Conservation (phyloP, 345 rosid genomes). For the Corchorus capsularis region DNA sequence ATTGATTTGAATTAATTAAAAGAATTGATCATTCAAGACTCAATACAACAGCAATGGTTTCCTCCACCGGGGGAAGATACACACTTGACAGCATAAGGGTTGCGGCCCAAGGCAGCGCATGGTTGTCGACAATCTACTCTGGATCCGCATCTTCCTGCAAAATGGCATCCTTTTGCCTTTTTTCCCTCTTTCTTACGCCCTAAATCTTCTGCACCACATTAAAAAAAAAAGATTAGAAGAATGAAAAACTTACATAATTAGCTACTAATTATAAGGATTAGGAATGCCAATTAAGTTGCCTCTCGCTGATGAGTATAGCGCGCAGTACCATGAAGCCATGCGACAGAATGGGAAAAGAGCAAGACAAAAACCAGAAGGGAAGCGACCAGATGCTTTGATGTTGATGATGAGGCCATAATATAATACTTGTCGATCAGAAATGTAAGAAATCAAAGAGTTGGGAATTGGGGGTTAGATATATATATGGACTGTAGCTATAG, state of each 20-base stretch:
- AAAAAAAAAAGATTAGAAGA: background rate
- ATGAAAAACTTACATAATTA: background rate
- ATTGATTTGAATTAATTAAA: too few species aligned
- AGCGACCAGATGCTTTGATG: background rate
- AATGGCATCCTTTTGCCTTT: background rate
- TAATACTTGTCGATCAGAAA: background rate
- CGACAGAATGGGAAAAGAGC: background rate
- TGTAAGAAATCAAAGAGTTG: background rate
- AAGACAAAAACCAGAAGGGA: background rate
- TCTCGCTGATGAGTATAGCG: background rate
- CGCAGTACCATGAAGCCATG: background rate
- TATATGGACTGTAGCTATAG: background rate
- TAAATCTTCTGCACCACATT: background rate
- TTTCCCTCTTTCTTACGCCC: too few species aligned
- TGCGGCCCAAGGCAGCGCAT: slow-evolving; percentile 12
- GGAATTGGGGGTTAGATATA: background rate
- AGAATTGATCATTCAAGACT: background rate
- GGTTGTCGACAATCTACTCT: background rate
- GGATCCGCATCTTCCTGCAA: background rate
- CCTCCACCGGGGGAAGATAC: background rate
- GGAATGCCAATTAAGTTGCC: background rate
- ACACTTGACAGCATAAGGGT: slow-evolving; percentile 8
- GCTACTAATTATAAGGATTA: too few species aligned
- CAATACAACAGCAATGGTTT: slow-evolving; percentile 1
- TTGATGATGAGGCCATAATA: background rate